Evolutionary conservation across 768 basidiomycete species (phyloP).

Genomic region (Nidula microcarpa): DNA sequence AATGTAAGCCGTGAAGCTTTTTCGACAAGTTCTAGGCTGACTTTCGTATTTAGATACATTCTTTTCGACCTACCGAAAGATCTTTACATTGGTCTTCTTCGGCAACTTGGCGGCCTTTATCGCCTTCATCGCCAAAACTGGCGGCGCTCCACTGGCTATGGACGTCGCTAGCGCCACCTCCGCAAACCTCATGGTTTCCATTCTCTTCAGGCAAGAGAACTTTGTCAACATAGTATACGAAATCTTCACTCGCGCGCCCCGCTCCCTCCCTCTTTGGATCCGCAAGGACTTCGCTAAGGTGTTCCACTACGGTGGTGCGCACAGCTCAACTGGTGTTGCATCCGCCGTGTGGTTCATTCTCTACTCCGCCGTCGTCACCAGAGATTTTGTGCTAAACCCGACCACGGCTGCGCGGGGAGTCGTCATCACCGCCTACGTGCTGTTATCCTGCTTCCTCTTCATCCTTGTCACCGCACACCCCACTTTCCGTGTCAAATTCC

Average conservation of each 20-base stretch:
- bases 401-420: conserved; percentile 12
- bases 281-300: conserved; percentile 45
- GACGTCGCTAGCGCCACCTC: conserved; percentile 35
- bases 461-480: conserved; percentile 51
- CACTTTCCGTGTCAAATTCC: conserved; percentile 37
- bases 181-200: conserved; percentile 38
- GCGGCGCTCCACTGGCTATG: conserved; percentile 27
- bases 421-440: conserved; percentile 27
- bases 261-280: conserved; percentile 34
- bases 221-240: conserved; percentile 52
- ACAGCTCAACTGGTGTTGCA: conserved; percentile 50
- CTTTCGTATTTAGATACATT: conserved; percentile 17
- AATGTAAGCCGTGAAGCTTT: conserved; percentile 39
- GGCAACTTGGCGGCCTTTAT: conserved; percentile 48
- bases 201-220: conserved; percentile 46
- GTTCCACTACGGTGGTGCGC: conserved; percentile 54
- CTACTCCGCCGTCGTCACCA: conserved; percentile 40
- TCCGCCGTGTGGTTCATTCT: conserved; percentile 50
- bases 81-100: conserved; percentile 50
- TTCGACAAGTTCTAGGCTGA: not conserved
- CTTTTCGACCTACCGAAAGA: conserved; percentile 42
- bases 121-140: conserved; percentile 26
- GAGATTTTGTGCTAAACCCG: conserved; percentile 22
- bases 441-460: conserved; percentile 38
- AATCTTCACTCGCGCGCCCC: conserved; percentile 36